phyloP scores from a whole-genome alignment of 2,329 filamentous ascomycete species.

The Cladosporium sp. region DNA sequence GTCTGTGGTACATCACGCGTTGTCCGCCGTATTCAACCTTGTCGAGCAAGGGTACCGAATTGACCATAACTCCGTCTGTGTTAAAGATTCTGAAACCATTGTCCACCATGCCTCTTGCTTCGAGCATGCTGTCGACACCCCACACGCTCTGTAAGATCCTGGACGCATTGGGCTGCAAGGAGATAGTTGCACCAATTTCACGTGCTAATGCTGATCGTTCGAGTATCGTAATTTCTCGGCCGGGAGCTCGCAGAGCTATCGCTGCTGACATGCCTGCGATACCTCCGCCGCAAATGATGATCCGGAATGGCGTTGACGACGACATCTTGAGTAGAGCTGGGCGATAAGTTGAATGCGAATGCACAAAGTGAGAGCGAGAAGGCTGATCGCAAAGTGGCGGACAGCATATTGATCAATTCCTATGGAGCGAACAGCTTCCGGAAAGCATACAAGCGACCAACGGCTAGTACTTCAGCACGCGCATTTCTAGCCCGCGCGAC shows the following conservation, averaged over 20 bases:
- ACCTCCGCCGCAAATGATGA: conserved; percentile 32
- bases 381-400: neutral
- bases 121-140: conserved; percentile 11
- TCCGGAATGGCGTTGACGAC: conserved; percentile 27
- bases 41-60: conserved; percentile 29
- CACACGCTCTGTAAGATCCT: conserved; percentile 23
- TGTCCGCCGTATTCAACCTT: conserved; percentile 36
- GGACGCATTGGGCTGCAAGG: conserved; percentile 41
- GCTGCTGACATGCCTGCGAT: conserved; percentile 30
- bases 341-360: conserved; percentile 11
- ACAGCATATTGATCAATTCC: conserved; percentile 1
- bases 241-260: conserved; percentile 34
- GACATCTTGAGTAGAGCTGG: conserved; percentile 17
- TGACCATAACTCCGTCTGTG: conserved; percentile 29
- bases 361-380: conserved; percentile 1
- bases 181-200: conserved; percentile 41
- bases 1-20: conserved; percentile 40
- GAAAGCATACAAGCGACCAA: neutral
- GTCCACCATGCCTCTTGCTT: conserved; percentile 34
- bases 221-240: conserved; percentile 32
- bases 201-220: conserved; percentile 28
- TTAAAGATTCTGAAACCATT: conserved; percentile 35
- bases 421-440: neutral
- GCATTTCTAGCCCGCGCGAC: neutral
- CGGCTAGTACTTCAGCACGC: neutral